Percentiles rank a stretch among this genome's conserved stretches.
These are phyloP conservation scores for Ceratocystis papillata DNA, from an alignment of 2,329 filamentous ascomycete species.

Conservation along the genomic window DNA sequence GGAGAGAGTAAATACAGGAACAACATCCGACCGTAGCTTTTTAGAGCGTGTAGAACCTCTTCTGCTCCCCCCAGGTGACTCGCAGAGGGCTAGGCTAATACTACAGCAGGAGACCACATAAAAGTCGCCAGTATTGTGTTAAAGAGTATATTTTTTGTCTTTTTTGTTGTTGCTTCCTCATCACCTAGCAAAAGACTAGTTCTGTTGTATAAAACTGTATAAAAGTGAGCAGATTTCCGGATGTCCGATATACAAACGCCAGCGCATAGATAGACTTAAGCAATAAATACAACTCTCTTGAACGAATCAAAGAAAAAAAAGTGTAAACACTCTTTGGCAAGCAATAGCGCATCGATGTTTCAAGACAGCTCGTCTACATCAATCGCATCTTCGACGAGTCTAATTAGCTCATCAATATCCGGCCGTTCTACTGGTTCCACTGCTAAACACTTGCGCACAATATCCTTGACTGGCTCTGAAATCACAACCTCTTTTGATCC, in stretches of 20 bases:
- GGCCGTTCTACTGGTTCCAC: constrained; percentile 83
- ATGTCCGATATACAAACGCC: not conserved
- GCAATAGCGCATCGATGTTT: not conserved
- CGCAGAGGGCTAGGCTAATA: not conserved
- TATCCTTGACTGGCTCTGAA: constrained; percentile 71
- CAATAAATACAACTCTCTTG: no score
- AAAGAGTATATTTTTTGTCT: not conserved
- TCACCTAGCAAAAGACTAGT: no score
- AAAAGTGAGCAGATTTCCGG: no score
- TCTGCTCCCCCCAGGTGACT: not conserved
- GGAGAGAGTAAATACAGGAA: no score
- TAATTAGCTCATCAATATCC: constrained; percentile 73
- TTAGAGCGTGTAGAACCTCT: not conserved
- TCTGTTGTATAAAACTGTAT: not conserved
- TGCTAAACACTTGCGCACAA: constrained; percentile 74
- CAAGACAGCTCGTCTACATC: constrained; percentile 46
- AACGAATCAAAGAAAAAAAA: not conserved
- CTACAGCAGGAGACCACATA: not conserved
- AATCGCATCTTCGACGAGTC: constrained; percentile 64
- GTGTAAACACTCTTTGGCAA: not conserved
- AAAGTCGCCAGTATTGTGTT: not conserved
- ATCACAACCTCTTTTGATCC: constrained; percentile 44
- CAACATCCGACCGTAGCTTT: not conserved
- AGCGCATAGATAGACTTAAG: not conserved
- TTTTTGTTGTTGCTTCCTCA: not conserved